phyloP scores from a whole-genome alignment of 768 basidiomycete species.

The Cyclocybe cylindracea region DNA sequence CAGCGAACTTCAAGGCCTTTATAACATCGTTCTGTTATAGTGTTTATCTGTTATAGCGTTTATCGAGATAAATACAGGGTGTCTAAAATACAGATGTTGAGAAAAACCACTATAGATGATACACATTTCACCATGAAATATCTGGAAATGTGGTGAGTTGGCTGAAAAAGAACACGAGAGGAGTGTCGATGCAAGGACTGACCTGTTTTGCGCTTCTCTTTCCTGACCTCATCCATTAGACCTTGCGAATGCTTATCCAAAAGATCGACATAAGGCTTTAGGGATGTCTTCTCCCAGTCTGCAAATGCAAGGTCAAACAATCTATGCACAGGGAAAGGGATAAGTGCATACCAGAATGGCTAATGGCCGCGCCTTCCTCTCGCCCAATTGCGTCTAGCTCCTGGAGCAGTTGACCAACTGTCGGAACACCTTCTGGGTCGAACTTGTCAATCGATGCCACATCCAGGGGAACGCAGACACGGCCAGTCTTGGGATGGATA shows the following conservation, averaged over 20 bases:
- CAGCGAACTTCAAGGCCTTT: too few relatives aligned
- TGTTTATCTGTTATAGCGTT: too few relatives aligned
- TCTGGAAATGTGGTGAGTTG: too few relatives aligned
- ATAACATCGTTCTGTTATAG: too few relatives aligned
- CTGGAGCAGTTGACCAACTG: conserved; percentile 75
- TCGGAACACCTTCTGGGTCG: conserved; percentile 85
- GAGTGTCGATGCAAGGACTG: background rate
- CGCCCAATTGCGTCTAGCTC: conserved; percentile 62
- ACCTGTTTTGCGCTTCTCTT: conserved; percentile 45
- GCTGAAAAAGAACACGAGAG: background rate
- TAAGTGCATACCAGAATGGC: conserved; percentile 47
- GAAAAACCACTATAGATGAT: too few relatives aligned
- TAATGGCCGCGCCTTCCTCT: conserved; percentile 31
- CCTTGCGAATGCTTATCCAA: conserved; percentile 70
- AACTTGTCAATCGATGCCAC: conserved; percentile 75
- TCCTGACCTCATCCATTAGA: conserved; percentile 60
- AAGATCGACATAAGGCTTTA: conserved; percentile 89
- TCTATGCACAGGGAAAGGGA: background rate
- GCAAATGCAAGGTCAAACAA: background rate
- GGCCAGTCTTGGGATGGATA: conserved; percentile 93
- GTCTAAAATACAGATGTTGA: too few relatives aligned
- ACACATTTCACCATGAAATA: too few relatives aligned
- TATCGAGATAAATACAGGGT: too few relatives aligned
- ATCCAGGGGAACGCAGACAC: conserved; percentile 93
- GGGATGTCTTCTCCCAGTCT: conserved; percentile 87